phyloP scores from a whole-genome alignment of 1,284 basidiomycete genomes.

The Ceratobasidium sp. region DNA sequence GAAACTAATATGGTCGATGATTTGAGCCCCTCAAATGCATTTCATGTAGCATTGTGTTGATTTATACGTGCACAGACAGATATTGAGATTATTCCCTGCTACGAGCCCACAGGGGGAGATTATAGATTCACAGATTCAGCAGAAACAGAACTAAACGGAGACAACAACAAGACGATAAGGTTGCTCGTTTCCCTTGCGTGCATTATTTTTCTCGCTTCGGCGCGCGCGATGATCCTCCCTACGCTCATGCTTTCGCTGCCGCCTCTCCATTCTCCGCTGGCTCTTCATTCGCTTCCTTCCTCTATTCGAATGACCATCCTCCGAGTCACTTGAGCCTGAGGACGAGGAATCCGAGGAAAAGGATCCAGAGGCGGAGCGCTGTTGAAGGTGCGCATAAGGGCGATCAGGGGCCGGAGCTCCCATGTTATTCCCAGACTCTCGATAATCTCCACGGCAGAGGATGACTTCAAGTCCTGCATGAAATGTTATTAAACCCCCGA shows the following conservation, averaged over 20 bases:
- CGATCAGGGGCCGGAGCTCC: conserved; percentile 16
- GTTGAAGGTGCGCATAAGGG: conserved; percentile 4
- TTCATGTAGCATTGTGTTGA: no score
- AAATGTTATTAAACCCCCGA: no score
- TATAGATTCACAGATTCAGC: no score
- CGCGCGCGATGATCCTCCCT: not conserved
- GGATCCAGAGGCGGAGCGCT: not conserved
- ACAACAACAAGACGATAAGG: conserved; percentile 10
- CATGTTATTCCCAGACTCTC: not conserved
- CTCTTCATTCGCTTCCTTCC: not conserved
- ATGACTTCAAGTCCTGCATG: conserved; percentile 18
- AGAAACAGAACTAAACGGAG: no score
- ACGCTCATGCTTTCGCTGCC: not conserved
- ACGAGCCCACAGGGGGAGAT: no score
- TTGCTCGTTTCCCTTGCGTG: not conserved
- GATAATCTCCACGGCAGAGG: conserved; percentile 13
- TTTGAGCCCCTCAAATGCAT: no score
- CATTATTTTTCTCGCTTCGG: not conserved
- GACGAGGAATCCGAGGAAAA: not conserved
- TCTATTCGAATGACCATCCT: not conserved
- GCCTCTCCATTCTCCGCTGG: not conserved
- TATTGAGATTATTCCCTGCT: no score
- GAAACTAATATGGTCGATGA: no score
- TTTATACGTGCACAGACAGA: no score
- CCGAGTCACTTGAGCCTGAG: not conserved